Evolutionary conservation across 495 filamentous ascomycete species (phyloP).

Genomic region (Penicillium antarcticum): DNA sequence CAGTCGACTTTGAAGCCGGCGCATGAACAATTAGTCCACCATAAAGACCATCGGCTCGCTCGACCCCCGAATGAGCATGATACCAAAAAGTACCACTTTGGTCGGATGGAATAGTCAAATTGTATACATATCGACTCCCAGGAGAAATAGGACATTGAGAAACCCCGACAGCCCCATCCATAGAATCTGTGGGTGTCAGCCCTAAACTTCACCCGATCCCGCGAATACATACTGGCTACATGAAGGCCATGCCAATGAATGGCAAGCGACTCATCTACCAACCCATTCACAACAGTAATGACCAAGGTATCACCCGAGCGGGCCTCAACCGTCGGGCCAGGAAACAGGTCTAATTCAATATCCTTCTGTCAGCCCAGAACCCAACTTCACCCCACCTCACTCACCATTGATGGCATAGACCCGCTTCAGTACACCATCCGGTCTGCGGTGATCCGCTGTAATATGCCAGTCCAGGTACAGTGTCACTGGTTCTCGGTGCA

Average conservation of each 20-base stretch:
- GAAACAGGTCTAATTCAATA: conserved; percentile 27
- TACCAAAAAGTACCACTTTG: conserved; percentile 84
- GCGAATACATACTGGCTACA: conserved; percentile 49
- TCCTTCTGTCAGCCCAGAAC: background rate
- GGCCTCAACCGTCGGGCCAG: conserved; percentile 37
- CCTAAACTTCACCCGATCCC: background rate
- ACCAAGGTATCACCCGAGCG: conserved; percentile 63
- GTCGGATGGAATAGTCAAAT: conserved; percentile 68
- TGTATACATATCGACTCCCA: conserved; percentile 65
- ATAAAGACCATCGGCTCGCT: conserved; percentile 72
- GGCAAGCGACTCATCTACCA: conserved; percentile 64
- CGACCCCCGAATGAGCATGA: conserved; percentile 65
- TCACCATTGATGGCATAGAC: conserved; percentile 39
- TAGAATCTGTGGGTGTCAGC: conserved; percentile 36
- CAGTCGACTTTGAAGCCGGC: conserved; percentile 33
- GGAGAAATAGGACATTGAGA: conserved; percentile 66
- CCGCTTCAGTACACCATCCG: conserved; percentile 41
- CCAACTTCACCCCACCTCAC: background rate
- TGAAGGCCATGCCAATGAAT: conserved; percentile 82
- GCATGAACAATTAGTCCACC: conserved; percentile 71
- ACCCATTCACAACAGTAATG: conserved; percentile 64
- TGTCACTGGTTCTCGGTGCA: conserved; percentile 27
- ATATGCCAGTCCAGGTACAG: conserved; percentile 35
- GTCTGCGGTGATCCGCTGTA: conserved; percentile 26
- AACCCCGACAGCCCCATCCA: conserved; percentile 69